A percentile compares a stretch with the other conserved stretches of the same genome.
These are phyloP conservation scores for Dactylis glomerata DNA, from an alignment of 176 grass and related monocot species.

Conservation along the genomic window DNA sequence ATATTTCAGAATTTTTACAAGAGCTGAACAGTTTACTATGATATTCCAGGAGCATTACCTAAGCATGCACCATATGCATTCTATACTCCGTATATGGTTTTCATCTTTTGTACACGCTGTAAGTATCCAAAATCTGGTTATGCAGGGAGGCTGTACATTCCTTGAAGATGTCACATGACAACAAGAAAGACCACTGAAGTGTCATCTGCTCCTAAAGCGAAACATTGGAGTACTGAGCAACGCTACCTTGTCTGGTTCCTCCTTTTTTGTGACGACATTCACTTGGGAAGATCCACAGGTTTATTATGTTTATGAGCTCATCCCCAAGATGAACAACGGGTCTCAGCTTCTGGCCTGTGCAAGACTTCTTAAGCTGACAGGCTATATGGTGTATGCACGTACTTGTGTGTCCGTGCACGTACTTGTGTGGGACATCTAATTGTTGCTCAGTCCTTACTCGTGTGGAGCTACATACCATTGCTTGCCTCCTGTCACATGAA, in stretches of 20 bases:
- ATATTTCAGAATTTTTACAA: neutral
- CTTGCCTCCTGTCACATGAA: neutral
- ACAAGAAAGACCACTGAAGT: neutral
- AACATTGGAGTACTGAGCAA: neutral
- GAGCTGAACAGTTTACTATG: neutral
- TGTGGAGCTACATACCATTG: neutral
- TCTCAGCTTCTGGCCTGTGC: neutral
- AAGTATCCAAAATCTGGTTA: neutral
- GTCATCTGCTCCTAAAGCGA: neutral
- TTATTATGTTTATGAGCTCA: neutral
- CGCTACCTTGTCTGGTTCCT: neutral
- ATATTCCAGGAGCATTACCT: neutral
- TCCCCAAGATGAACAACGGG: neutral
- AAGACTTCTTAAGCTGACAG: neutral
- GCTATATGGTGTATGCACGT: neutral
- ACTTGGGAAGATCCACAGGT: neutral
- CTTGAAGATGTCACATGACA: neutral
- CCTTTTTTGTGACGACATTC: neutral
- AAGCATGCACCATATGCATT: neutral
- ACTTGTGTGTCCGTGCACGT: neutral
- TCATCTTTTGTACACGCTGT: neutral
- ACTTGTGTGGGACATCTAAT: neutral
- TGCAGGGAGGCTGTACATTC: slow-evolving; percentile 16
- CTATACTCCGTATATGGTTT: neutral
- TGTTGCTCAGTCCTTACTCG: neutral